phyloP scores from a whole-genome alignment of 306 rosid species.

The Geum urbanum region DNA sequence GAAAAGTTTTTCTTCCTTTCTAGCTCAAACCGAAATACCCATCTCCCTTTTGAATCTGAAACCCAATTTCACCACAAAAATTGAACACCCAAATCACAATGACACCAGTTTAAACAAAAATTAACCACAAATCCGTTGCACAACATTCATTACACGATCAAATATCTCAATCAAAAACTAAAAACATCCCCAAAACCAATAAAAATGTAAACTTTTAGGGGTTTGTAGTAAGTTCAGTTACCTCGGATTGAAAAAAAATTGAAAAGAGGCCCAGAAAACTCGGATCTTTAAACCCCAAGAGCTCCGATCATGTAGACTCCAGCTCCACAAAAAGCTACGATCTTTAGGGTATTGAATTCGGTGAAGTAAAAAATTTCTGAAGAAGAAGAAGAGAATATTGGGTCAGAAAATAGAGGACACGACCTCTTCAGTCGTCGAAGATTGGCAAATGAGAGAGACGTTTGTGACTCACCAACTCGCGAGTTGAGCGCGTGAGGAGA shows the following conservation, averaged over 20 bases:
- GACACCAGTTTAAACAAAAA: not conserved
- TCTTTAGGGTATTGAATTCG: not conserved
- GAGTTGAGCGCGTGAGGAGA: not conserved
- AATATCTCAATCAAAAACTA: not conserved
- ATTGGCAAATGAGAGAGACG: not conserved
- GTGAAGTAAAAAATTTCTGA: not conserved
- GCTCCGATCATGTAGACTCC: conserved; percentile 8
- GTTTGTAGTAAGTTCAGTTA: conserved; percentile 3
- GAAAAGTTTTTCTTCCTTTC: not conserved
- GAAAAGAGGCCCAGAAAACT: not conserved
- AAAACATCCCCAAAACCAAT: not conserved
- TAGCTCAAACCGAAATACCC: not conserved
- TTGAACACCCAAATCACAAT: conserved; percentile 4
- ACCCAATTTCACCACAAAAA: not conserved
- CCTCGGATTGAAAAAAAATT: not conserved
- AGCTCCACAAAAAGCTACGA: conserved; percentile 5
- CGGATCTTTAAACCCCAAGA: conserved; percentile 9
- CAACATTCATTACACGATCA: not conserved
- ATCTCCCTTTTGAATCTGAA: not conserved
- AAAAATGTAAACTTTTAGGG: conserved; percentile 3
- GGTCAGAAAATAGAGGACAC: not conserved
- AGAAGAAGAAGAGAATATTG: not conserved
- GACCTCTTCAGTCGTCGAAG: conserved; percentile 6
- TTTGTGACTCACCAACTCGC: not conserved
- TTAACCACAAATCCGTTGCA: not conserved